Percentiles rank a stretch among this genome's conserved stretches.
Evolutionary conservation across 2,329 filamentous ascomycete species (phyloP).

Genomic region (Fonsecaea monophora): DNA sequence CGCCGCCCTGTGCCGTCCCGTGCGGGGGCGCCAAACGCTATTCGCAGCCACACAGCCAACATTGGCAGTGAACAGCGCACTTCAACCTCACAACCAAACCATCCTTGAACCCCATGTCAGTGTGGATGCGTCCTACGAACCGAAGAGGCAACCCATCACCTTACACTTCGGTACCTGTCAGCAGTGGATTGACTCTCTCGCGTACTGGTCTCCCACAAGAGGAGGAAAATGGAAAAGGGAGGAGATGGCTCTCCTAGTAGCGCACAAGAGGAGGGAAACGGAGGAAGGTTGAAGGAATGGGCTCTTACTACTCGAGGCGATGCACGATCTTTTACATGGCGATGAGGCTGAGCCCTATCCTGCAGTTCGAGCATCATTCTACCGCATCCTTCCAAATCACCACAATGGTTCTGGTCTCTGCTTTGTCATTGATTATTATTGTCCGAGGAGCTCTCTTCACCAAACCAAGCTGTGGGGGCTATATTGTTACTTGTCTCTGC

Average conservation of each 20-base stretch:
- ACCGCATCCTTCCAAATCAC: background rate
- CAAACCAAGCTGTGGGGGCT: slow-evolving; percentile 6
- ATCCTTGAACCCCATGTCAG: background rate
- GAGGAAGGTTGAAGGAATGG: background rate
- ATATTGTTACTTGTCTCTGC: background rate
- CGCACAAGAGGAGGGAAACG: background rate
- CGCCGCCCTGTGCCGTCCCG: slow-evolving; percentile 8
- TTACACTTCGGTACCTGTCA: background rate
- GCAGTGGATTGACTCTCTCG: background rate
- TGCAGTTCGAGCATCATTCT: background rate
- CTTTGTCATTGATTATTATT: slow-evolving; percentile 2
- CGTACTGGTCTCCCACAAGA: background rate
- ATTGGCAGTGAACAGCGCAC: background rate
- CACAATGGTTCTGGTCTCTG: background rate
- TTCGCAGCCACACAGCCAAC: background rate
- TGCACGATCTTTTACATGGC: background rate
- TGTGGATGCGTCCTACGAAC: background rate
- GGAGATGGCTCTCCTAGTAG: background rate
- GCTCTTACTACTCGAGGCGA: background rate
- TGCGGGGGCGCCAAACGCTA: slow-evolving; percentile 3
- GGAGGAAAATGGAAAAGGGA: background rate
- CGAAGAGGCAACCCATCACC: slow-evolving; percentile 9
- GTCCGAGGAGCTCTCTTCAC: background rate
- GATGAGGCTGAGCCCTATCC: slow-evolving; percentile 11
- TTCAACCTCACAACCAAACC: background rate